A percentile compares a stretch with the other conserved stretches of the same genome.
Evolutionary conservation across 2,329 filamentous ascomycete genomes (phyloP).

Genomic region (Bipolaris cookei): DNA sequence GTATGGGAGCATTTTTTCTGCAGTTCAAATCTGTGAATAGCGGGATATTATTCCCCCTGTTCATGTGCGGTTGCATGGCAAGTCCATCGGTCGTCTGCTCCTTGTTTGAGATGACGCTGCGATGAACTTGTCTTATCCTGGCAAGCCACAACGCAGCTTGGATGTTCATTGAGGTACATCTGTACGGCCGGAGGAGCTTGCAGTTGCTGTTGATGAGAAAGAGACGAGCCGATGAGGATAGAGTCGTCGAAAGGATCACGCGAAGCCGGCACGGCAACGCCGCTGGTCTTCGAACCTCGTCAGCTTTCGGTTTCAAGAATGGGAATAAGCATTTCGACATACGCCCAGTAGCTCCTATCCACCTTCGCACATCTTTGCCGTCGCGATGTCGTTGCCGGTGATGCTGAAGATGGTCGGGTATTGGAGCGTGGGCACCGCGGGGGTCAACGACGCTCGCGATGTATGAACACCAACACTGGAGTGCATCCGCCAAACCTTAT

Average conservation of each 20-base stretch:
- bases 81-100: background rate
- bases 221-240: background rate
- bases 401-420: background rate
- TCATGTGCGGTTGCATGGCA: background rate
- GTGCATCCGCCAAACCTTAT: background rate
- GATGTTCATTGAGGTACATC: background rate
- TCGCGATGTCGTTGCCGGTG: background rate
- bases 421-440: slow-evolving; percentile 1
- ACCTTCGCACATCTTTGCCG: background rate
- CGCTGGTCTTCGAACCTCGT: background rate
- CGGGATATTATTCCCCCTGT: no score
- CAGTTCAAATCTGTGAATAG: background rate
- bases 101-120: background rate
- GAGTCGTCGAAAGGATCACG: background rate
- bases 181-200: background rate
- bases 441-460: slow-evolving; percentile 7
- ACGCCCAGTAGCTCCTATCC: background rate
- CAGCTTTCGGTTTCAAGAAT: background rate
- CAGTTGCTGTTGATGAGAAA: background rate
- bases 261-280: background rate
- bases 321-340: background rate
- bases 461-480: background rate
- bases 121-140: background rate
- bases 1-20: background rate
- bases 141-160: background rate